Base-by-base conservation (phyloP, 2,329 filamentous ascomycete genomes). In the Cercospora berteroae region DNA sequence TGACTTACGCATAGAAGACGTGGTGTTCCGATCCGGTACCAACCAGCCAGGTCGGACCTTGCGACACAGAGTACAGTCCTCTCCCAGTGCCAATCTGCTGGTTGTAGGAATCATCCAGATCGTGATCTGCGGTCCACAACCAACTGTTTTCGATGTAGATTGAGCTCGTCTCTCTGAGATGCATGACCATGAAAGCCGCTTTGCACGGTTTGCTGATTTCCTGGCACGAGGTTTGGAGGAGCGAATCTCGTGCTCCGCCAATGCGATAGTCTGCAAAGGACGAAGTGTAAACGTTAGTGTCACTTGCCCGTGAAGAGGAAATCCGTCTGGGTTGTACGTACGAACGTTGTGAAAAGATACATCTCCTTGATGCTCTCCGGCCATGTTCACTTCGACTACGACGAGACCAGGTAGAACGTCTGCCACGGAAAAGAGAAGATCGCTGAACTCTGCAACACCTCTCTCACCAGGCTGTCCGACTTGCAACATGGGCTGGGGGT, bases 61-160 rank as follows among this genome's bases (percentile, higher is more conserved):
- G 8, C 77, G 81, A 42, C 78, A 62, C 79, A 70, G 85, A 81
- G 61, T 69, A 65, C 23, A 72, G 65, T 18, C 73, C 73, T 50
- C 84, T 80, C 25, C 82, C 84, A 23, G 80, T 83, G 20, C 77
- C 76, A 68, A 77, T 74, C 57, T 74, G 73, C 57, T 76, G 81
- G 61, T 79, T 80, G 33, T 60, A 69, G 33, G 70, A 64, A 10
- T 82, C 83, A 58, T 81, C 78, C 13, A 86, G 77, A 66, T 82
- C 81, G 76, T 87, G 85, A 69, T 87, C 84, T 1, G 83, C 83
- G 0, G 80, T 79, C 59, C 59, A 84, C 69, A 80, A 79, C 84
- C 82, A 85, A 63, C 81, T 78, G 67, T 84, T 85, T 70, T 87
- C 84, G 60, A 85, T 79, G 71, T 87, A 87, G 0, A 80, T 81